Percentiles rank a stretch among this genome's conserved stretches.
These are phyloP conservation scores for Vitis hybrid DNA, from an alignment of 177 flowering plant species.

Conservation along the genomic window DNA sequence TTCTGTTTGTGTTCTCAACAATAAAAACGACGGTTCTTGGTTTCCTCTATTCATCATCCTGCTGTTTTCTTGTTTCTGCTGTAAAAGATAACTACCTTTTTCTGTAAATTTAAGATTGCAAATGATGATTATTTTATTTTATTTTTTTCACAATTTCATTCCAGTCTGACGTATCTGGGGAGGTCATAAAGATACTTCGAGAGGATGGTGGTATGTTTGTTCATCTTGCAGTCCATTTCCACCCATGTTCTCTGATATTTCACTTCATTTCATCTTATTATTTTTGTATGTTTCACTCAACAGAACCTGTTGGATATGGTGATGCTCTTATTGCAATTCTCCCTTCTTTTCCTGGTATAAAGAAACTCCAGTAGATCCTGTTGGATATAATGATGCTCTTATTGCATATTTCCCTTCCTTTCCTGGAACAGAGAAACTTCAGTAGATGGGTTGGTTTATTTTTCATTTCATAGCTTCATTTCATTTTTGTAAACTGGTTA, in stretches of 20 bases:
- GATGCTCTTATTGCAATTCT: conserved; percentile 74
- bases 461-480: background rate
- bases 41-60: background rate
- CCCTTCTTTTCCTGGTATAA: conserved; percentile 86
- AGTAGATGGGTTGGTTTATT: conserved; percentile 24
- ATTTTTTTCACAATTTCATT: background rate
- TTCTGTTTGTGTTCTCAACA: background rate
- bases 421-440: conserved; percentile 66
- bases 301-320: conserved; percentile 87
- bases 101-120: background rate
- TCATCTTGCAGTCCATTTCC: background rate
- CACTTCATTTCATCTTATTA: background rate
- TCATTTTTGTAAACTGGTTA: background rate
- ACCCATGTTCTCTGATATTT: background rate
- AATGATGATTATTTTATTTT: background rate
- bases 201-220: conserved; percentile 74
- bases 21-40: background rate
- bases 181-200: conserved; percentile 53
- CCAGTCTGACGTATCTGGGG: conserved; percentile 50
- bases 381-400: conserved; percentile 28
- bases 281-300: conserved; percentile 5
- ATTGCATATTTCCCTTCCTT: conserved; percentile 57
- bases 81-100: background rate
- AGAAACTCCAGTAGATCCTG: conserved; percentile 54
- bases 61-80: background rate